A percentile compares a stretch with the other conserved stretches of the same genome.
Conservation (phyloP, 495 filamentous ascomycete genomes). For the Astrothelium subdiscretum region DNA sequence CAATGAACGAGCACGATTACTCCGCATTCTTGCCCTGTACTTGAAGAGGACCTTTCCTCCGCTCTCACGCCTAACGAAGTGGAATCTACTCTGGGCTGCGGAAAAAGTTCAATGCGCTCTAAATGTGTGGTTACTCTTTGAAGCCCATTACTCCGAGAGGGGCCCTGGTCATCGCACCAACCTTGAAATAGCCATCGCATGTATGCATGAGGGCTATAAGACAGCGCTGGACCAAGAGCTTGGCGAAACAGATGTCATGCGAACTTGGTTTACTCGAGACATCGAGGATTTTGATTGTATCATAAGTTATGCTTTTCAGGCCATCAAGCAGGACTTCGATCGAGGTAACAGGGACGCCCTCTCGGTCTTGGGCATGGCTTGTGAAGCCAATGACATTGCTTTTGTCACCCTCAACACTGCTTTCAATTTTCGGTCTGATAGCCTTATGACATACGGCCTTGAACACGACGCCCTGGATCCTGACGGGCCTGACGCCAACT, state of each 20-base stretch:
- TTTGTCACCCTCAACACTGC: constrained; percentile 59
- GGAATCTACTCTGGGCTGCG: constrained; percentile 77
- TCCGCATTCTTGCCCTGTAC: constrained; percentile 59
- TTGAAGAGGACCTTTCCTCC: constrained; percentile 43
- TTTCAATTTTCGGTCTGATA: constrained; percentile 57
- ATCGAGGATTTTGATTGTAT: constrained; percentile 61
- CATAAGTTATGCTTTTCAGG: constrained; percentile 61
- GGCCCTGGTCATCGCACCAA: constrained; percentile 38
- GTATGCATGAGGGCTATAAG: constrained; percentile 59
- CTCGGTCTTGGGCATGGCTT: constrained; percentile 16
- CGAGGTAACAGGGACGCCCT: constrained; percentile 26
- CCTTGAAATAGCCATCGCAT: constrained; percentile 50
- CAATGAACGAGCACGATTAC: constrained; percentile 50
- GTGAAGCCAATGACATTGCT: constrained; percentile 69
- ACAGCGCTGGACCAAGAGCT: constrained; percentile 43
- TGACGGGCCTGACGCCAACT: constrained; percentile 46
- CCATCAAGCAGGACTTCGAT: constrained; percentile 54
- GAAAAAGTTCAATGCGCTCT: constrained; percentile 83
- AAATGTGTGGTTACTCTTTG: constrained; percentile 67
- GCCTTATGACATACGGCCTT: constrained; percentile 60
- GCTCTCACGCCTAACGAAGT: constrained; percentile 53
- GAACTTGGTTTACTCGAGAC: constrained; percentile 74
- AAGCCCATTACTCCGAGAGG: constrained; percentile 38
- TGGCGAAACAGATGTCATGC: constrained; percentile 57
- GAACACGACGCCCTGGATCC: constrained; percentile 49